Evolutionary conservation across 2,329 filamentous ascomycete species (phyloP), one percentile per base, ranked within the genome.

Genomic region (Ceratocystis harringtonii): DNA sequence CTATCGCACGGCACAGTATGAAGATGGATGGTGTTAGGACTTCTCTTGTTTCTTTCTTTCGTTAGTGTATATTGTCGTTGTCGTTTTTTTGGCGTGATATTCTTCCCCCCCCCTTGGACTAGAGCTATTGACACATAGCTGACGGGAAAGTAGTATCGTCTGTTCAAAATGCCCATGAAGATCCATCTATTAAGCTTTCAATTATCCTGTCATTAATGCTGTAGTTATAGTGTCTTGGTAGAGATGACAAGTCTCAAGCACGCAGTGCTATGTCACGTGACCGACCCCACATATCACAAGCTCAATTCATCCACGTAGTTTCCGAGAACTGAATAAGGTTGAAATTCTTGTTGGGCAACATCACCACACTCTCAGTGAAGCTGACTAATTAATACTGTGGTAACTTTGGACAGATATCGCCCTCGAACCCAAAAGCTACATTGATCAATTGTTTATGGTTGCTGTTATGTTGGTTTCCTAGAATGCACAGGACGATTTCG

Each of bases 401-500:
- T 15, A 41, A 52, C 22, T 28, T 25, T 28, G 19, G 22, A 25
- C 8, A 15, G 19, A n/a, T 28, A 22, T 52, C 25, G 25, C 15
- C 2, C 28, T 15, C 25, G n/a, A 48, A 52, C 48, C 10, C 22
- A 28, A 10, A 52, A 25, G 25, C 10, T 25, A 22, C 48, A 10
- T 5, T 15, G 0, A 52, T 25, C 8, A 2, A 25, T 15, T 12
- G 19, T 25, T 28, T n/a, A 28, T 25, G 48, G 22, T 4, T 52
- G 7, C 55, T 36, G 1, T 1, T 2, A 36, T 36, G 28, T 7
- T 5, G 2, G 32, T 58, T 28, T 17, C 15, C 28, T n/a, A 36
- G n/a, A 58, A 76, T 75, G 73, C 72, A 68, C 64, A 68, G 68
- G n/a, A 70, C 68, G 19, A 60, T 65, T 28, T 66, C 69, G 52